Percentiles rank a stretch among this genome's conserved stretches.
Evolutionary conservation across 108 stramenopile species (phyloP).

Genomic region (Nannochloropsis salina): DNA sequence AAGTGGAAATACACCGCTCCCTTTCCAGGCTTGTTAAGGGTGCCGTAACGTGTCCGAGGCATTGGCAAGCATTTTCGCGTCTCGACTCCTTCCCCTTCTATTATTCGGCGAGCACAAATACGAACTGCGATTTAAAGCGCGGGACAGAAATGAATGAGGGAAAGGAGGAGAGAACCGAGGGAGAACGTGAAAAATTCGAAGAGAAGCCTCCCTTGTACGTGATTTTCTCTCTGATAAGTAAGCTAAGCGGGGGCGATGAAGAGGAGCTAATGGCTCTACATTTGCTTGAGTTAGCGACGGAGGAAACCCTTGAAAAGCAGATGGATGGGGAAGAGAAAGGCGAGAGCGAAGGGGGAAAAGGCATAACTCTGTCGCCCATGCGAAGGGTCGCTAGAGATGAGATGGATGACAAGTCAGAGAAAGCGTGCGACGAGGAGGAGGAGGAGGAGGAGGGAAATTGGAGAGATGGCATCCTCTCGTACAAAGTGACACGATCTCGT

Average conservation of each 20-base stretch:
- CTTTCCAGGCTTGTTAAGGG: background rate
- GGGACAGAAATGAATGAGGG: background rate
- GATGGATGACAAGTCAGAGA: background rate
- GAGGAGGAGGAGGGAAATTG: slow-evolving; percentile 4
- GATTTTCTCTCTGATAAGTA: background rate
- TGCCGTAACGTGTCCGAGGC: background rate
- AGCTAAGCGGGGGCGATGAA: background rate
- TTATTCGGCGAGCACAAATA: background rate
- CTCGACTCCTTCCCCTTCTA: background rate
- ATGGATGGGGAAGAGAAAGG: background rate
- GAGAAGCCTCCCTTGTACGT: background rate
- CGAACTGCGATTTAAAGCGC: background rate
- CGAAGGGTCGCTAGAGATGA: background rate
- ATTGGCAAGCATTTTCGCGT: background rate
- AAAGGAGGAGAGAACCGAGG: background rate
- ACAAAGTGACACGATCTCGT: background rate
- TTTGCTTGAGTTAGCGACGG: background rate
- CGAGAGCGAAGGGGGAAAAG: background rate
- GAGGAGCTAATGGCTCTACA: background rate
- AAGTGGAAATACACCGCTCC: background rate
- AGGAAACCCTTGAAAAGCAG: background rate
- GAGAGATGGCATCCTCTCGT: background rate
- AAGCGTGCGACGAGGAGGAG: background rate
- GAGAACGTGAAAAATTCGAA: background rate
- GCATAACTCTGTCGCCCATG: background rate